Percentiles rank a stretch among this genome's conserved stretches.
Conservation (phyloP, 2,329 filamentous ascomycete species). For the Diaporthe batatas region DNA sequence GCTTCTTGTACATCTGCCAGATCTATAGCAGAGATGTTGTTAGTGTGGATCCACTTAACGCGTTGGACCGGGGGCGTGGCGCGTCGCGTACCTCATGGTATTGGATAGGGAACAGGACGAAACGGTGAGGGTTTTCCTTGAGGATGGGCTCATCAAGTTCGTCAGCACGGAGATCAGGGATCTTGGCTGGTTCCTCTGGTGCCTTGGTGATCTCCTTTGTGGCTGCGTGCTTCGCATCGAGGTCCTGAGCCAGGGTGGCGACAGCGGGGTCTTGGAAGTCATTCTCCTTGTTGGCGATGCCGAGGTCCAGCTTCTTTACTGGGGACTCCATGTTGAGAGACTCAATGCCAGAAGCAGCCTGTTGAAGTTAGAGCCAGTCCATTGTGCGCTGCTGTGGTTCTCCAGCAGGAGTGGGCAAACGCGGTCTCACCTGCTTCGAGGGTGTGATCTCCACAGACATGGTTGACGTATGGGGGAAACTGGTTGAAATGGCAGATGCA, state of each 20-base stretch:
- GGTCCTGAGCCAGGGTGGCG: conserved; percentile 65
- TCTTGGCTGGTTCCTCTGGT: conserved; percentile 54
- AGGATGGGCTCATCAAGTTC: conserved; percentile 91
- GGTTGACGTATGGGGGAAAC: conserved; percentile 50
- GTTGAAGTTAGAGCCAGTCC: conserved; percentile 52
- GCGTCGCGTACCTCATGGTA: conserved; percentile 90
- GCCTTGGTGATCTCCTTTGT: conserved; percentile 60
- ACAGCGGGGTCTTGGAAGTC: conserved; percentile 65
- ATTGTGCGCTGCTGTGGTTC: conserved; percentile 43
- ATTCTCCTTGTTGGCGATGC: conserved; percentile 85
- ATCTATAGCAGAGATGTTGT: conserved; percentile 72
- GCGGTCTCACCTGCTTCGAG: conserved; percentile 50
- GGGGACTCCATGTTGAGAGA: conserved; percentile 94
- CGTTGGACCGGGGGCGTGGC: conserved; percentile 67
- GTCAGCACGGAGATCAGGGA: conserved; percentile 64
- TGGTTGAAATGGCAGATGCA: conserved; percentile 53
- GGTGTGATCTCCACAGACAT: conserved; percentile 77
- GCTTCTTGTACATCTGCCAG: conserved; percentile 99
- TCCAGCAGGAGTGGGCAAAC: neutral
- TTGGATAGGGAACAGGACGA: conserved; percentile 98
- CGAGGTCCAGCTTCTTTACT: conserved; percentile 89
- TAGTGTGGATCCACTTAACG: conserved; percentile 73
- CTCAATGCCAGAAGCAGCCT: conserved; percentile 91
- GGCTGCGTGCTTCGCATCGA: conserved; percentile 70
- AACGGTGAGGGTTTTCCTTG: conserved; percentile 94